Conservation (phyloP, 352 stramenopile species). For the Globisporangium uncinulatum region DNA sequence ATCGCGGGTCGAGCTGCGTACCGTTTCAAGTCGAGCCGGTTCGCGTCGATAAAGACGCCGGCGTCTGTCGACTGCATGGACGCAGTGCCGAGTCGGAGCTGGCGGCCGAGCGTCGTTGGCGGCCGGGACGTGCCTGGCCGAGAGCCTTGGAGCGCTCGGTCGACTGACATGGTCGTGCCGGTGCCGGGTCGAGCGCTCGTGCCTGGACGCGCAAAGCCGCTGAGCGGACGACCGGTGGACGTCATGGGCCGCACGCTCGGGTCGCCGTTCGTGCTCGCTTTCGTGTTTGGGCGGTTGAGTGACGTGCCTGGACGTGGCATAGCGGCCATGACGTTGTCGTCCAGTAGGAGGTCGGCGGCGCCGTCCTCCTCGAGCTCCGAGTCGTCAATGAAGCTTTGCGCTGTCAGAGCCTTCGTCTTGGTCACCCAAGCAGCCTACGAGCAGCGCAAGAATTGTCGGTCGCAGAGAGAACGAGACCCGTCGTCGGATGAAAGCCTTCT, state of each 20-base stretch:
- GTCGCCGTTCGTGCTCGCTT: conserved; percentile 33
- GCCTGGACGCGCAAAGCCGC: conserved; percentile 81
- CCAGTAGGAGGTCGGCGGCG: conserved; percentile 87
- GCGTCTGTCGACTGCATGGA: conserved; percentile 70
- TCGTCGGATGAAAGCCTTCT: too few relatives aligned
- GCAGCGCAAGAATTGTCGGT: too few relatives aligned
- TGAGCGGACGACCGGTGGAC: conserved; percentile 73
- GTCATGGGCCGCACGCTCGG: conserved; percentile 84
- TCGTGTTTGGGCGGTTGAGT: conserved; percentile 78
- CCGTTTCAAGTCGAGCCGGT: conserved; percentile 86
- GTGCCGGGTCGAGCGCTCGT: conserved; percentile 68
- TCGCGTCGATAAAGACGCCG: conserved; percentile 89
- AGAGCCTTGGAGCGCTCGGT: conserved; percentile 67
- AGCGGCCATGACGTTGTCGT: conserved; percentile 89
- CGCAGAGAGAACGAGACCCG: too few relatives aligned
- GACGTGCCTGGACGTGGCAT: conserved; percentile 87
- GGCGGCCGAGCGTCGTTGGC: conserved; percentile 85
- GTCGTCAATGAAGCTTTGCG: conserved; percentile 90
- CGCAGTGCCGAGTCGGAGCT: conserved; percentile 89
- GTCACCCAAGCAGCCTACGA: conserved; percentile 82
- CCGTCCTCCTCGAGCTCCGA: conserved; percentile 90
- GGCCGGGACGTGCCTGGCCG: conserved; percentile 78
- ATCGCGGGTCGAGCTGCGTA: conserved; percentile 83
- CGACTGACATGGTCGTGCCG: conserved; percentile 57
- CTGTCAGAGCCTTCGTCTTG: conserved; percentile 87